A percentile compares a stretch with the other conserved stretches of the same genome.
Conservation (phyloP, 2,329 filamentous ascomycete species). For the Macrophomina phaseolina region DNA sequence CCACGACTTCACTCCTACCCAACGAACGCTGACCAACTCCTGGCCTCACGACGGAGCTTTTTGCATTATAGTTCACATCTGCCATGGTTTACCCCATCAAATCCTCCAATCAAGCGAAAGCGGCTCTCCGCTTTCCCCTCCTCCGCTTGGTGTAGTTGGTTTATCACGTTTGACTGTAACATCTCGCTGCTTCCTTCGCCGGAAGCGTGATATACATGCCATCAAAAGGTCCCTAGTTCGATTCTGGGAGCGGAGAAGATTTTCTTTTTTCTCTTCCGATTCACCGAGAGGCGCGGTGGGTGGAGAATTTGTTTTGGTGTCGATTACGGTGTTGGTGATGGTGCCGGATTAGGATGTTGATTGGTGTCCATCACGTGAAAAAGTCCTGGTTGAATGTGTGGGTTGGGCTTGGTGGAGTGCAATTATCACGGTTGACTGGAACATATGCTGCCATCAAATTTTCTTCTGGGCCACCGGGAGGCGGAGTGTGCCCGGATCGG, state of each 20-base stretch:
- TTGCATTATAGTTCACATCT: too few relatives aligned
- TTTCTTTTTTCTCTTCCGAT: background rate
- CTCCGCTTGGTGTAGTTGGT: constrained; percentile 22
- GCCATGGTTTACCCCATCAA: background rate
- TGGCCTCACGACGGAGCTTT: too few relatives aligned
- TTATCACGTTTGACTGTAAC: constrained; percentile 22
- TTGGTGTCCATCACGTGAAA: too few relatives aligned
- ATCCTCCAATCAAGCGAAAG: background rate
- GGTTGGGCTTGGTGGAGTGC: too few relatives aligned
- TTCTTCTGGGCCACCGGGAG: too few relatives aligned
- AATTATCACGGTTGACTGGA: too few relatives aligned
- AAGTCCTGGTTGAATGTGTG: too few relatives aligned
- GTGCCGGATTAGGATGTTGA: too few relatives aligned
- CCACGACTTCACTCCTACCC: too few relatives aligned
- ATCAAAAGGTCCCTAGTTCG: constrained; percentile 23
- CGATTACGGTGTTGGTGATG: too few relatives aligned
- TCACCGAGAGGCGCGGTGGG: background rate
- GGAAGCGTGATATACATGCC: background rate
- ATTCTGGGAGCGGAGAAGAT: constrained; percentile 18
- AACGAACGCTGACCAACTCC: too few relatives aligned
- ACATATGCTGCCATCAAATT: too few relatives aligned
- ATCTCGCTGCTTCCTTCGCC: background rate
- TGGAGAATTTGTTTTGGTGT: background rate
- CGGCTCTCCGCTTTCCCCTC: background rate
- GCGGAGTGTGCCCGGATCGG: background rate